Base-by-base conservation (phyloP, 2,329 filamentous ascomycete genomes). In the Penicillium nordicum region DNA sequence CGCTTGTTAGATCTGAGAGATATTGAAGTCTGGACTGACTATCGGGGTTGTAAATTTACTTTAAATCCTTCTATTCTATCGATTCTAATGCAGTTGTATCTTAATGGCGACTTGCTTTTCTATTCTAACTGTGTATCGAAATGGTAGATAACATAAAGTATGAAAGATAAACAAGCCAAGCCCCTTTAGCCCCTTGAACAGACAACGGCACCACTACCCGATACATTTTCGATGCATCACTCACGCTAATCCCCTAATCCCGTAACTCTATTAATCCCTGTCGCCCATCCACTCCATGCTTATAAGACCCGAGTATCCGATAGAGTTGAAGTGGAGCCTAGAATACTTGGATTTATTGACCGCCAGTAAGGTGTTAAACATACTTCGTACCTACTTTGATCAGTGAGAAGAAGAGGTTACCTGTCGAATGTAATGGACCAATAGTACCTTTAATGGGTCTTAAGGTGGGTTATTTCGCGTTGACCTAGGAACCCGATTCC, bases 141-240 rank as follows among this genome's bases (percentile, higher is more conserved):
- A 41, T 50, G 8, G n/a, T 41, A 29, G 12, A 16, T 18, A 23
- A 18, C 7, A 29, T 8, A 16, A 50, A 50, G 25, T 40, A 29
- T 12, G 8, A 30, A 11, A 30, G 10, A 40, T 14, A 29, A 23
- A 27, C 49, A 47, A 40, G 29, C 16, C 30, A 23, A 46, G 43
- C 32, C 41, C 36, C 29, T 32, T 45, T 29, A 46, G 43, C 32
- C 41, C 36, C 29, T 32, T 45, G 38, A 42, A 41, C 25, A 29
- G n/a, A 27, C 46, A 6, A 6, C 16, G 32, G 30, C 11, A 42
- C 14, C 11, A 40, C 32, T 36, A 45, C 34, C 21, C 41, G n/a
- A 18, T 40, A 23, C 41, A 51, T 55, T 55, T 51, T 32, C 45
- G 46, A 55, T 51, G 21, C 9, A 51, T 51, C 51, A 49, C 30